Evolutionary conservation across 164 flowering plant genomes (phyloP).

Genomic region (Houttuynia cordata): DNA sequence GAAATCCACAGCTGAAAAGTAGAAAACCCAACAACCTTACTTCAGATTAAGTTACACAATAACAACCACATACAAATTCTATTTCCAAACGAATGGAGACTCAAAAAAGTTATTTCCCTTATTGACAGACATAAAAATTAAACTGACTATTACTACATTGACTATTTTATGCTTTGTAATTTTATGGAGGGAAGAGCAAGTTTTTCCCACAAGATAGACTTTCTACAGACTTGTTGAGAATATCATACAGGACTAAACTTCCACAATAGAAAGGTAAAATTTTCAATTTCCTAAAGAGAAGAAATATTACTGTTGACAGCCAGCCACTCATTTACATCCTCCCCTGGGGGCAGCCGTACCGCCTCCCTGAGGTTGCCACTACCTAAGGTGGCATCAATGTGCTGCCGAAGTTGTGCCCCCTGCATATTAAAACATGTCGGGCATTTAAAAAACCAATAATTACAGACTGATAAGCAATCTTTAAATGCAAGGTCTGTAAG

Average conservation of each 20-base stretch:
- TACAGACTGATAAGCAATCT: not conserved
- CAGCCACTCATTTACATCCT: slow-evolving; percentile 98
- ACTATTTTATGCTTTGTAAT: not conserved
- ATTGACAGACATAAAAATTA: not conserved
- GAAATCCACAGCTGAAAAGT: slow-evolving; percentile 94
- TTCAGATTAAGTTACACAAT: slow-evolving; percentile 14
- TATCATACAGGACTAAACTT: too few species aligned
- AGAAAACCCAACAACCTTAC: slow-evolving; percentile 13
- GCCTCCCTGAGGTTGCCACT: slow-evolving; percentile 99
- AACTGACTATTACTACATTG: too few species aligned
- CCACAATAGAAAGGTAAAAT: not conserved
- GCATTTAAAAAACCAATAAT: not conserved
- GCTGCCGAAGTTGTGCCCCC: slow-evolving; percentile 97
- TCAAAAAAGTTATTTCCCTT: slow-evolving; percentile 1
- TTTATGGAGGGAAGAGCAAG: too few species aligned
- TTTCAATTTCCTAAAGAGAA: slow-evolving; percentile 6
- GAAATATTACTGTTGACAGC: slow-evolving; percentile 92
- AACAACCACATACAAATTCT: too few species aligned
- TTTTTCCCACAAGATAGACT: not conserved
- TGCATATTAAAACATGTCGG: slow-evolving; percentile 13
- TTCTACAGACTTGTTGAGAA: not conserved
- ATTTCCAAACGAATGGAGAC: too few species aligned
- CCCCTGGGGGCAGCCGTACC: slow-evolving; percentile 98
- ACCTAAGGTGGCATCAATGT: slow-evolving; percentile 98
- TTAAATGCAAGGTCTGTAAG: not conserved